These are phyloP conservation scores for Hyaloscypha variabilis DNA, from an alignment of 495 filamentous ascomycete species.

Conservation along the genomic window DNA sequence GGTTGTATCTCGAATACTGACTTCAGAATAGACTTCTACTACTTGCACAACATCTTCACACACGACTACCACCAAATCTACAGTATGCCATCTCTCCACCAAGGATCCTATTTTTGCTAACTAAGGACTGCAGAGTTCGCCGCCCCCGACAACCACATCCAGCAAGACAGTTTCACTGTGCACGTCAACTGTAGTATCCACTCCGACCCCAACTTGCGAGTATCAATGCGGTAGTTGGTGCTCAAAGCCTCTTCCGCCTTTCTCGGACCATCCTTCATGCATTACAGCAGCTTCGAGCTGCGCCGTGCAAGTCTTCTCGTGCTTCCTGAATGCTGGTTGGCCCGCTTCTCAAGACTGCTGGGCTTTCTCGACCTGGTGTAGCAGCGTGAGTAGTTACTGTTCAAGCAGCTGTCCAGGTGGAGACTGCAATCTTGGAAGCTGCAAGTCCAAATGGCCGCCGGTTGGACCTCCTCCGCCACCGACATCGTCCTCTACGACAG, in stretches of 20 bases:
- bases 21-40: not conserved
- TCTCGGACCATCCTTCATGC: conserved; percentile 39
- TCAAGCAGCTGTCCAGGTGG: conserved; percentile 18
- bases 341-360: conserved; percentile 46
- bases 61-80: not conserved
- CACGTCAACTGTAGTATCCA: conserved; percentile 36
- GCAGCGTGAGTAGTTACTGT: conserved; percentile 39
- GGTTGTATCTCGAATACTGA: too few relatives aligned
- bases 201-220: conserved; percentile 46
- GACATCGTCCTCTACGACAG: conserved; percentile 31
- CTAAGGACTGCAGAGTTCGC: not conserved
- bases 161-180: conserved; percentile 41
- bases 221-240: conserved; percentile 54
- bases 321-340: conserved; percentile 48
- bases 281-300: conserved; percentile 39
- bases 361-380: conserved; percentile 44
- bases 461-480: conserved; percentile 32
- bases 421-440: conserved; percentile 36
- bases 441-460: conserved; percentile 37
- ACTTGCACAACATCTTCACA: not conserved
- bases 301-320: conserved; percentile 43
- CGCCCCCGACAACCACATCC: conserved; percentile 27
- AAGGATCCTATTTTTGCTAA: not conserved
- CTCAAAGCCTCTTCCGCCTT: conserved; percentile 45
- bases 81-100: not conserved